phyloP scores from a whole-genome alignment of 768 basidiomycete species.

The Phaeolepiota aurea region DNA sequence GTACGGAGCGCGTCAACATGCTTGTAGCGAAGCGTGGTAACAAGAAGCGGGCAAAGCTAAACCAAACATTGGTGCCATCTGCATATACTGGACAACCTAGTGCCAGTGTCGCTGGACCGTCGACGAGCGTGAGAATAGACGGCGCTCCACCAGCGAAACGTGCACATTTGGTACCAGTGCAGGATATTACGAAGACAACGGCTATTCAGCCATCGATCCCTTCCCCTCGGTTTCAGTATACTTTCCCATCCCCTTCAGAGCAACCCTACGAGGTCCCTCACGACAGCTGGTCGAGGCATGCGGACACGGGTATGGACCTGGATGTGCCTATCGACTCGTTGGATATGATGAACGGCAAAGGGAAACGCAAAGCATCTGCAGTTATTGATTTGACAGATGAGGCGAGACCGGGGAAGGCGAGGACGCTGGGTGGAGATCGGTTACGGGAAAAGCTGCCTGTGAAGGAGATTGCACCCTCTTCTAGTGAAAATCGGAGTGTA shows the following conservation, averaged over 20 bases:
- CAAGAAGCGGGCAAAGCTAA: slow-evolving; percentile 52
- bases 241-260: slow-evolving; percentile 42
- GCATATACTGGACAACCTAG: neutral
- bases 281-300: slow-evolving; percentile 25
- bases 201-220: neutral
- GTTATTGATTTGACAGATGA: slow-evolving; percentile 31
- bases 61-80: slow-evolving; percentile 17
- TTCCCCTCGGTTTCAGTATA: slow-evolving; percentile 8
- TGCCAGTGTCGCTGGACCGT: slow-evolving; percentile 10
- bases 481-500: slow-evolving; percentile 6
- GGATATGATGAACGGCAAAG: slow-evolving; percentile 31
- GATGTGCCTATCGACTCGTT: slow-evolving; percentile 48
- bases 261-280: slow-evolving; percentile 36
- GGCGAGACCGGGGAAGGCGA: slow-evolving; percentile 21
- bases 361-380: slow-evolving; percentile 43
- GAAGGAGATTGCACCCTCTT: slow-evolving; percentile 39
- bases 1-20: slow-evolving; percentile 59
- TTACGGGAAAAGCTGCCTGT: slow-evolving; percentile 39
- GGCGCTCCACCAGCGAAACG: slow-evolving; percentile 24
- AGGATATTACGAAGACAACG: slow-evolving; percentile 14
- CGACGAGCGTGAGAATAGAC: slow-evolving; percentile 2
- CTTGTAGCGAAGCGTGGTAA: slow-evolving; percentile 66
- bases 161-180: slow-evolving; percentile 21
- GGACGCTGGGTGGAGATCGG: slow-evolving; percentile 67
- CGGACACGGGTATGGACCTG: slow-evolving; percentile 43